Evolutionary conservation across 2,329 filamentous ascomycete species (phyloP), one percentile per base, ranked within the genome.

Genomic region (Aureobasidium sp.): DNA sequence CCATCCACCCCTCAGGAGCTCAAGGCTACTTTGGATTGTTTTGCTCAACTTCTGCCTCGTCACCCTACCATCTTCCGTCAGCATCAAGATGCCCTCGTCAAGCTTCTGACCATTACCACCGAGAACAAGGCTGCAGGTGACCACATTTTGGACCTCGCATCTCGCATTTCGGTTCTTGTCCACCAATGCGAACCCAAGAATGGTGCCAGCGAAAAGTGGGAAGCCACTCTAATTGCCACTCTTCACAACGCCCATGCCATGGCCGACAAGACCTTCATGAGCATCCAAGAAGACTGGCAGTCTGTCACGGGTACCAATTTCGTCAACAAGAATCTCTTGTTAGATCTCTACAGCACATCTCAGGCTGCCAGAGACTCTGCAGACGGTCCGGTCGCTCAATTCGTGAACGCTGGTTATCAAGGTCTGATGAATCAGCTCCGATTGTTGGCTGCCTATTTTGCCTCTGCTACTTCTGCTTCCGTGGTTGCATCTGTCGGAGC

Each of bases 1-100:
- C 69, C 70, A 37, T 60, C 60, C 57, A 58, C 61, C 25, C 59
- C 52, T 17, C 58, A 19, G 34, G 63, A 63, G 30, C 68, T 86
- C 34, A 81, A 88, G 63, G 80, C 79, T 7, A 76, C 91, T 4
- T 79, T 90, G 32, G 80, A 85, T 57, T 81, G 86, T 45, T 83
- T 95, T 56, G 74, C 79, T 27, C 77, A 81, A 39, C 73, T 96
- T 29, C 72, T 95, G 27, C 85, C 86, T n/a, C 78, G 84, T 49
- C 90, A 95, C 67, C 84, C 88, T 25, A 87, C 89, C 6, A 88
- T 88, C 27, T 85, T 95, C 67, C 84, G 91, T 11, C 85, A 88
- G 1, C 88, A 85, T 64, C 77, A 80, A 55, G 75, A 78, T 32
- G 85, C 89, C 59, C 78, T 95, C 38, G 81, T 78, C 53, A 71